Conservation (phyloP, 2,329 filamentous ascomycete genomes). For the Fusarium metavorans region DNA sequence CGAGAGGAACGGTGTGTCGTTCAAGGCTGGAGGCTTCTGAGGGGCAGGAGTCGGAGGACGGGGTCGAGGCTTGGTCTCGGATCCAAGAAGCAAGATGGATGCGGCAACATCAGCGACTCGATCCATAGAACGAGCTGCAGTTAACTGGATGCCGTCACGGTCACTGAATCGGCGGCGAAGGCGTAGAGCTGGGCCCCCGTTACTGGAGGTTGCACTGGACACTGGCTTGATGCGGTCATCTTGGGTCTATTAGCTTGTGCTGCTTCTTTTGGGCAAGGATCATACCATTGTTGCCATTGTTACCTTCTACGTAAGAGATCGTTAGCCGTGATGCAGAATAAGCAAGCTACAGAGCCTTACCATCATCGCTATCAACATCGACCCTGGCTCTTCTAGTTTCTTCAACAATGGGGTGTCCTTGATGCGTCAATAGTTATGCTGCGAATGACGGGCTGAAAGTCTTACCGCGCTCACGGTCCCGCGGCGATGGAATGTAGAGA, state of each 20-base stretch:
- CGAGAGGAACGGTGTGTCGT: slow-evolving; percentile 3
- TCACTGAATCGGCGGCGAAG: background rate
- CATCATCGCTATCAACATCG: background rate
- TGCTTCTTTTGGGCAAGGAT: background rate
- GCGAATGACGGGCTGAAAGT: too few relatives aligned
- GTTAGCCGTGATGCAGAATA: background rate
- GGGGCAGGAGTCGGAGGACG: background rate
- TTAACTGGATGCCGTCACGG: background rate
- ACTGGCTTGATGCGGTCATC: background rate
- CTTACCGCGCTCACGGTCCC: slow-evolving; percentile 1
- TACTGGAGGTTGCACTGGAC: rapidly evolving
- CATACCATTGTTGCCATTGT: background rate
- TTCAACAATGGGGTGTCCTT: slow-evolving; percentile 11
- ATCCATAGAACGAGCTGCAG: background rate
- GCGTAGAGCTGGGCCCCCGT: background rate
- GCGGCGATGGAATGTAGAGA: background rate
- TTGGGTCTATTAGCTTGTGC: background rate
- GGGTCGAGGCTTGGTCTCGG: background rate
- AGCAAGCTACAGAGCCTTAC: background rate
- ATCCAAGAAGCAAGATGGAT: background rate
- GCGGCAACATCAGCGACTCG: slow-evolving; percentile 1
- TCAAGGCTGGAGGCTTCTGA: background rate
- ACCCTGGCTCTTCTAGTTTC: background rate
- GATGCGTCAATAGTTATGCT: background rate
- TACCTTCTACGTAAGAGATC: background rate